Base-by-base conservation (phyloP, 306 rosid species). In the Albizia julibrissin region DNA sequence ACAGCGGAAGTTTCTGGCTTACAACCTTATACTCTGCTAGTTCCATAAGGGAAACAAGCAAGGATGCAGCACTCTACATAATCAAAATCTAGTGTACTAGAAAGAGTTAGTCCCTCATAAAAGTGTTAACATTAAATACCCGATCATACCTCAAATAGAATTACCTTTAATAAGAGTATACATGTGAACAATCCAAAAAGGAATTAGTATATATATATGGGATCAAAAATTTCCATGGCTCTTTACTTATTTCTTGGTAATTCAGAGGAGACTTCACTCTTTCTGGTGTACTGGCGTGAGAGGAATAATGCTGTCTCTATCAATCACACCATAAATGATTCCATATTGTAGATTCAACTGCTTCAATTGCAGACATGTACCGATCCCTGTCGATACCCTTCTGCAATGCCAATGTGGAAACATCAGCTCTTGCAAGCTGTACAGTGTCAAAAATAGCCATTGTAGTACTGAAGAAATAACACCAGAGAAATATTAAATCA, bases 351-450 rank as follows among this genome's bases (percentile, higher is more conserved):
- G 40, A 95, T 74, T 95, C 99, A 74, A 93, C 98, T 9, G 94
- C 99, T 85, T 95, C 99, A 71, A 91, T 95, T 33, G 99, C 95
- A 59, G 99, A 93, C 94, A 95, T 82, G 27, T 95, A 95, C 54
- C 88, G 87, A 85, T 93, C 98, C 86, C 97, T 81, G 62, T 95
- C 97, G 16, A 95, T 92, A 80, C 91, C 98, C 40, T 56, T 97
- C 99, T 26, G 97, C 80, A 50, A 95, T 87, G 79, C 98, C 98
- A 3, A 95, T 8, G 99, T 93, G 72, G 94, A 93, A 82, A 95
- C 96, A 81, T 93, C 97, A 8, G 98, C 98, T 88, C 99, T 92
- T 88, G 93, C 97, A 16, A 95, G 98, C 88, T 91, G 92, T 78
- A 95, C 87, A 0, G 89, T 93, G 3, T 95, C 98, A 49, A 80